Evolutionary conservation across 768 basidiomycete species (phyloP), one percentile per base, ranked within the genome.

Genomic region (Hygrocybe coccinea): DNA sequence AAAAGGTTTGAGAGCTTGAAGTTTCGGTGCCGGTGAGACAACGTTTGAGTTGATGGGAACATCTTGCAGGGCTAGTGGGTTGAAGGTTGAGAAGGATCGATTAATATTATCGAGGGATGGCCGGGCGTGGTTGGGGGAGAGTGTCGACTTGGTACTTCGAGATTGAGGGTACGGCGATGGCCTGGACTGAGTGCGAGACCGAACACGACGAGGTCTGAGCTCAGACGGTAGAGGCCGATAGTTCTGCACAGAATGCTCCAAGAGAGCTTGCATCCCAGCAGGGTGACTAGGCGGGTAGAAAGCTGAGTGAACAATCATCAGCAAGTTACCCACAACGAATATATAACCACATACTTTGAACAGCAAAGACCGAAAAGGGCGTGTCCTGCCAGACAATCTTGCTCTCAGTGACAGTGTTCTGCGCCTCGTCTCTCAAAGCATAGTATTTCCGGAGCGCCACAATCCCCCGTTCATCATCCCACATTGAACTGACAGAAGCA

Each of bases 171-270:
- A 91, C 0, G 89, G 89, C 4, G 86, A 86, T 0, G 86, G 74
- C 15, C 89, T 77, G 24, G 89, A 90, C 25, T 80, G 77, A 0
- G 84, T 88, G 12, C 87, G 79, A 1, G 85, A 86, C 35, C 86
- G 79, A 44, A 78, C 65, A 15, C 85, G 83, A 50, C 76, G 82
- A 22, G 78, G 77, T 5, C 83, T 80, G 17, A 89, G 76, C 49
- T 89, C 87, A 0, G 82, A 83, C 0, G 89, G 84, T n/a, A 91
- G 79, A 5, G 87, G 86, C 0, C 83, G 81, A 50, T 80, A 91
- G 51, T 74, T 86, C 67, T 87, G 77, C 35, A 87, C 72, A 1
- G 88, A 90, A 50, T 89, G 82, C 52, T 87, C 79, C 1, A 91
- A 73, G 54, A 91, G 71, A 0, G 87, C 87, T 60, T 80, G 80